Conservation (phyloP, 78 protist genomes). For the Emiliania huxleyi region DNA sequence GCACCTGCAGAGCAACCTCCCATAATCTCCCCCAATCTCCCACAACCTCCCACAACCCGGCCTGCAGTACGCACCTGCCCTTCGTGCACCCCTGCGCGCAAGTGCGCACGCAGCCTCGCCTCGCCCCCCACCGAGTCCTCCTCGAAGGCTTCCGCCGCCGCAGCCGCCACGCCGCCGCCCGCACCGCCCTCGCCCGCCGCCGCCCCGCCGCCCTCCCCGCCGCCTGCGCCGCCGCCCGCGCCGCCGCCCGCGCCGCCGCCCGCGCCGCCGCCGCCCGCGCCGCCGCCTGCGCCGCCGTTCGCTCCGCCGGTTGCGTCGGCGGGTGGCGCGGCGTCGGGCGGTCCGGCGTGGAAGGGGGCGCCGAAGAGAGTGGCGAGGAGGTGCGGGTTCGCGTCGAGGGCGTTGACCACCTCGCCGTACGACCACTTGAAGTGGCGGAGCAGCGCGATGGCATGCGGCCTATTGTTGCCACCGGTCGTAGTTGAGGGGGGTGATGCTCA, state of each 20-base stretch:
- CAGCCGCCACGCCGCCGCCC: not conserved
- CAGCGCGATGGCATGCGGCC: not conserved
- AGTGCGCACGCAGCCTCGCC: not conserved
- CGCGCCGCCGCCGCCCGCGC: not conserved
- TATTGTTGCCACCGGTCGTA: no score
- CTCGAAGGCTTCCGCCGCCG: not conserved
- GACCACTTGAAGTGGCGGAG: not conserved
- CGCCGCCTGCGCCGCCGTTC: not conserved
- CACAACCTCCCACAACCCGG: no score
- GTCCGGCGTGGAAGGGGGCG: not conserved
- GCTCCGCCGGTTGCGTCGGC: not conserved
- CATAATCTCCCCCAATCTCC: no score
- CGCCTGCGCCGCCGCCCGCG: not conserved
- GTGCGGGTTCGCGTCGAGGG: not conserved
- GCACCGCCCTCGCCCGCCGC: not conserved
- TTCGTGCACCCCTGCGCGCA: no score
- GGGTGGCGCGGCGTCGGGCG: not conserved
- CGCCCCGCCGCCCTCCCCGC: not conserved
- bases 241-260: not conserved
- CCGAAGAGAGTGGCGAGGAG: not conserved
- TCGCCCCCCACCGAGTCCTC: not conserved
- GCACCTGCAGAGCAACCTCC: no score
- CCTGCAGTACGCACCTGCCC: no score
- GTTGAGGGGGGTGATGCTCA: no score
- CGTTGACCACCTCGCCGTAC: not conserved